phyloP scores from a whole-genome alignment of 805 yeast genomes.

The Ogataea nakhonphanomensis region DNA sequence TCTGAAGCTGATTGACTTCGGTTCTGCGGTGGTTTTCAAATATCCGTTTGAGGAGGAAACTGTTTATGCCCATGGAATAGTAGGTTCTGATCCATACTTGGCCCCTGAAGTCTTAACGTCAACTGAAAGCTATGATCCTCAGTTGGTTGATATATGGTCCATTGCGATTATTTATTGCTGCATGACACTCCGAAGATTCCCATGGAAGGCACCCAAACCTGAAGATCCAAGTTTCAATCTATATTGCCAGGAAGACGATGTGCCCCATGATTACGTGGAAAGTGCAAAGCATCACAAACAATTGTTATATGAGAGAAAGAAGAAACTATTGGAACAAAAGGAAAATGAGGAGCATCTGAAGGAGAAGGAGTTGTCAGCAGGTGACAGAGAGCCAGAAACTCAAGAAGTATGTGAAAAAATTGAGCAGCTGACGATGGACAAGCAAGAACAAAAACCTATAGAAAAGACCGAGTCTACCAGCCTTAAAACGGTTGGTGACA shows the following conservation, averaged over 20 bases:
- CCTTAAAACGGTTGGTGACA: too few species aligned
- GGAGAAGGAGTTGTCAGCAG: not conserved
- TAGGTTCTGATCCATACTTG: slow-evolving; percentile 82
- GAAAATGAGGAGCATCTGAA: slow-evolving; percentile 18
- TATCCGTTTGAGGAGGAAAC: slow-evolving; percentile 65
- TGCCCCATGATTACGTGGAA: slow-evolving; percentile 69
- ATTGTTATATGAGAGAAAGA: slow-evolving; percentile 55
- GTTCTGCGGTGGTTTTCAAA: slow-evolving; percentile 77
- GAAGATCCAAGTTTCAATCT: slow-evolving; percentile 68
- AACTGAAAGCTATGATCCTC: slow-evolving; percentile 64
- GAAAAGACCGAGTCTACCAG: not conserved
- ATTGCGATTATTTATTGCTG: slow-evolving; percentile 82
- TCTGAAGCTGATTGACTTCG: slow-evolving; percentile 76
- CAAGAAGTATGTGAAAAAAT: slow-evolving; percentile 1
- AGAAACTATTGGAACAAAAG: slow-evolving; percentile 38
- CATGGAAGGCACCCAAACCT: slow-evolving; percentile 79
- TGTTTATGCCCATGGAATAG: slow-evolving; percentile 68
- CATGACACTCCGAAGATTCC: slow-evolving; percentile 80
- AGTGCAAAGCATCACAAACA: slow-evolving; percentile 72
- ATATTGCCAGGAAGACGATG: slow-evolving; percentile 65
- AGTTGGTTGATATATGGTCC: slow-evolving; percentile 81
- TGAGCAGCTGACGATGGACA: slow-evolving; percentile 5
- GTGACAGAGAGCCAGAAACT: not conserved
- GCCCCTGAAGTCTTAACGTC: slow-evolving; percentile 73
- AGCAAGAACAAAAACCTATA: not conserved